Evolutionary conservation across 345 rosid species (phyloP).

Genomic region (Eucalyptus lansdowneana): DNA sequence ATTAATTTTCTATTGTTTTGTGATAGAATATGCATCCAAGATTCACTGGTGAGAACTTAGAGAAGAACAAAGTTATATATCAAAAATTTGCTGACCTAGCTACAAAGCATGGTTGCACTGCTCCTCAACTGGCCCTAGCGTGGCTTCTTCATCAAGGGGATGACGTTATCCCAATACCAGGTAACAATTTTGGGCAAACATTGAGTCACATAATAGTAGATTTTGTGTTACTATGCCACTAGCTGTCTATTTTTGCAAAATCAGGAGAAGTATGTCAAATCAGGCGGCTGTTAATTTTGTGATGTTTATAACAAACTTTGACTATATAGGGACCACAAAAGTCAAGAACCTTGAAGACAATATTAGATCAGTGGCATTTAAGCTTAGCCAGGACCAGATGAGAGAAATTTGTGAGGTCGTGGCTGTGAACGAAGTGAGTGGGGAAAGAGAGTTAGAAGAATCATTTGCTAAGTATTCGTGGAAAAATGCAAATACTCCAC

Average conservation of each 20-base stretch:
- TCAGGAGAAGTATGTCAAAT: neutral
- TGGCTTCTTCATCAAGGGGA: conserved; percentile 38
- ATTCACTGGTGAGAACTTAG: conserved; percentile 19
- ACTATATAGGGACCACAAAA: conserved; percentile 28
- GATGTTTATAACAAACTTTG: too few species aligned
- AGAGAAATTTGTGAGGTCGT: conserved; percentile 23
- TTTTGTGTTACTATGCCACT: neutral
- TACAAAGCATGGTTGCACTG: conserved; percentile 17
- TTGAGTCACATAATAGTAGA: too few species aligned
- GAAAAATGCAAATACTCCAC: conserved; percentile 24
- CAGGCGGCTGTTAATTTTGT: neutral
- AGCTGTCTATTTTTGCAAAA: neutral
- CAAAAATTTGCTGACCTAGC: conserved; percentile 12
- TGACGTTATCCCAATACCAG: conserved; percentile 39
- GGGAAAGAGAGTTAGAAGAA: neutral
- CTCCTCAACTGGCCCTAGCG: conserved; percentile 38
- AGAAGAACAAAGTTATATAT: conserved; percentile 33
- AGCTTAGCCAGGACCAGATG: conserved; percentile 14
- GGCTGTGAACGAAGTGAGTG: conserved; percentile 20
- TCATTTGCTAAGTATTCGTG: neutral
- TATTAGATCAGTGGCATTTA: conserved; percentile 15
- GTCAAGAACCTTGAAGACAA: conserved; percentile 24
- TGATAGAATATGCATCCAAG: conserved; percentile 19
- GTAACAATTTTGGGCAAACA: neutral
- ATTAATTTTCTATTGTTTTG: neutral